Base-by-base conservation (phyloP, 2,329 filamentous ascomycete species). In the Juglanconis sp. region DNA sequence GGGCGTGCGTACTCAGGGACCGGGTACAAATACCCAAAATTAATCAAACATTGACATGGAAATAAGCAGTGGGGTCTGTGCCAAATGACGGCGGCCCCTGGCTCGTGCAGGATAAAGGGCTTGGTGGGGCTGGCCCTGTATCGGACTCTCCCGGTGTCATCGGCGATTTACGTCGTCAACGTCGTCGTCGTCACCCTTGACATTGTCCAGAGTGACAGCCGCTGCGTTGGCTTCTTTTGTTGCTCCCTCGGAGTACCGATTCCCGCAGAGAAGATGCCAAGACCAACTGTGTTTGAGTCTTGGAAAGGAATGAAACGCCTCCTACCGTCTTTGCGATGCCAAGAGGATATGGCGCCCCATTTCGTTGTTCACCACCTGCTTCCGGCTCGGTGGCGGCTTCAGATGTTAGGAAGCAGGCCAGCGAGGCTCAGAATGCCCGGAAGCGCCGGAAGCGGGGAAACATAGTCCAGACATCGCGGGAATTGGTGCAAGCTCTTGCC, bases 1-100 rank as follows among this genome's bases (percentile, higher is more conserved):
- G 59, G 50, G 48, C 59, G 59, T 61, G 59, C 59, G 59, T 24
- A 24, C 24, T 24, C 24, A 24, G 24, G 24, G 24, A 24, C 24
- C 24, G 24, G 24, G 24, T 2, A 24, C 24, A 24, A 24, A 24
- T 24, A 24, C 24, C 24, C 24, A 61, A 61, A 15, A 52, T 52
- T 52, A 52, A 34, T 24, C 24, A 24, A 24, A 24, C 24, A 61
- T 53, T 49, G 48, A 51, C 44, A 17, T 58, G 59, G 59, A 58
- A 58, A 58, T 61, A 61, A 61, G 59, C 44, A 58, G 59, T 51
- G 59, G 59, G 56, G 24, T 61, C 59, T 61, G 59, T 58, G 59
- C 57, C 55, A 61, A 54, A 61, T 61, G 59, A 58, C 24, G 59
- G 53, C 46, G 38, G 44, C 53, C 44, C 46, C 53, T 56, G 55